Base-by-base conservation (phyloP, 176 grass and related monocot species). In the Oryza officinalis region DNA sequence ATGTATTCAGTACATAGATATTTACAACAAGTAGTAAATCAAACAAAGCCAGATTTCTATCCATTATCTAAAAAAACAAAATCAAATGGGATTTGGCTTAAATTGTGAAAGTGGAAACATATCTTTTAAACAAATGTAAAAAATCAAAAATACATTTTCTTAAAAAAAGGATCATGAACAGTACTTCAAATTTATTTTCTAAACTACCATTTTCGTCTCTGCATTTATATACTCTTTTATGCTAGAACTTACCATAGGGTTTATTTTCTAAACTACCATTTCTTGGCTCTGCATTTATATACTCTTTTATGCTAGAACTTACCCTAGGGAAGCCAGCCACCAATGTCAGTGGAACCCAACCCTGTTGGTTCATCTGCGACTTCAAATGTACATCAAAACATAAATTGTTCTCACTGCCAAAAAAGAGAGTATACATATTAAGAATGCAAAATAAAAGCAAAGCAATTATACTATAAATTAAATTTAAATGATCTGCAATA, bases 281-380 rank as follows among this genome's bases (percentile, higher is more conserved):
- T 52, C 13, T 4, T 17, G 7, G 18, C 14, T 2, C 40, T 41
- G 40, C 10, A 41, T 41, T 41, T 41, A 41, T 52, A 20, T 52
- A 18, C 4, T 13, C 45, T 59, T 59, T 8, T n/a, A 59, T 33
- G 69, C 15, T 4, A 68, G 5, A 80, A 86, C 86, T 84, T 41
- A 92, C 78, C 8, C 23, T 80, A 14, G 76, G 82, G 23, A 92
- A 94, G 5, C 27, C 61, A 60, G 92, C 87, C 63, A 92, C 67
- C 23, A 86, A 13, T 8, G 41, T 63, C 37, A 92, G 52, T 0
- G 66, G 73, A 17, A 94, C 87, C 87, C 89, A 94, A 2, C 89
- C 92, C 26, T 92, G 60, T 11, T 72, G 64, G 40, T 92, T 81
- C 89, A 92, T 92, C 1, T 74, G 52, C 52, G 10, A 13, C 32